phyloP scores from a whole-genome alignment of 2,329 filamentous ascomycete species.

The Dactylellina haptotyla region DNA sequence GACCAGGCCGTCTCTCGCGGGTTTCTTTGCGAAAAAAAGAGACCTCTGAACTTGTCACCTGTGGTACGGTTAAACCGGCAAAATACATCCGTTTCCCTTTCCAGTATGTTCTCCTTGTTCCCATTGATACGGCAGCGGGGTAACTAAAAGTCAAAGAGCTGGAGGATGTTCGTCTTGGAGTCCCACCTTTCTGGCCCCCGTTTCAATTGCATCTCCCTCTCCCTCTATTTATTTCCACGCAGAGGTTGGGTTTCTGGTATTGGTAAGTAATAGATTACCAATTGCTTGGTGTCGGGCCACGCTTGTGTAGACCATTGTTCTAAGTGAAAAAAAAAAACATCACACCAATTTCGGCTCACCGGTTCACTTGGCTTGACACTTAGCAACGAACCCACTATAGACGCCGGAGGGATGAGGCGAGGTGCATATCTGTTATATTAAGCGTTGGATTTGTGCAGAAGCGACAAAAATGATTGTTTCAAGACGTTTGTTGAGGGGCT shows the following conservation, averaged over 20 bases:
- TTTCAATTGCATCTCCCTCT: conserved; percentile 4
- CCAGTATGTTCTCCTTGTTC: conserved; percentile 31
- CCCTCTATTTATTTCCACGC: not conserved
- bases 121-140: conserved; percentile 38
- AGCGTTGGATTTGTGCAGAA: conserved; percentile 40
- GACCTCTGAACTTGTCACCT: not conserved
- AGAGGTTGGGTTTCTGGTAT: not conserved
- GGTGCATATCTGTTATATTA: conserved; percentile 40
- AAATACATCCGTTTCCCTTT: conserved; percentile 44
- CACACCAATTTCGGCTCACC: not conserved
- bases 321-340: not conserved
- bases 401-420: conserved; percentile 42
- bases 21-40: conserved; percentile 1
- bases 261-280: conserved; percentile 26
- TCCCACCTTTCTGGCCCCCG: conserved; percentile 19
- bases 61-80: conserved; percentile 44
- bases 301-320: not conserved
- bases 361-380: not conserved
- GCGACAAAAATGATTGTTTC: conserved; percentile 40
- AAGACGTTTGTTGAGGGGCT: conserved; percentile 7
- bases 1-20: conserved; percentile 16
- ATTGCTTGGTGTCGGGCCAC: conserved; percentile 9
- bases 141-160: conserved; percentile 19
- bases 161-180: conserved; percentile 9
- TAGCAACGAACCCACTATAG: conserved; percentile 32